Evolutionary conservation across 2,329 filamentous ascomycete species (phyloP), one percentile per base, ranked within the genome.

Genomic region (Aspergillus sp.): DNA sequence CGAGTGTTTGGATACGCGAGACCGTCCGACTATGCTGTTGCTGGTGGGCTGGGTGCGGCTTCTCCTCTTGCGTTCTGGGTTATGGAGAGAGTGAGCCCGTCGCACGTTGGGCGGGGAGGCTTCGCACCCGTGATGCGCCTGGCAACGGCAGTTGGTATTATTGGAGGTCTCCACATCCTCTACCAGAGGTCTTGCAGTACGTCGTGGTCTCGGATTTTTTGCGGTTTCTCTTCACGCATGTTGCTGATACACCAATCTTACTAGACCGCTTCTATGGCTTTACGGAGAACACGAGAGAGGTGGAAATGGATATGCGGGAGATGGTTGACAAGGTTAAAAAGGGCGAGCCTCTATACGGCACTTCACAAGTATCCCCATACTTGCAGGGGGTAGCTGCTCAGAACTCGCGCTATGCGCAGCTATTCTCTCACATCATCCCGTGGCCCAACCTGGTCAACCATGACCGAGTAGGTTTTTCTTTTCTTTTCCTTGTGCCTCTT

Each of bases 381-480:
- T 90, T 97, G 84, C 95, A 99, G 81, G 95, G 94, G 63, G 90
- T 97, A 45, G 93, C 95, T 56, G 88, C 92, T 62, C 85, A 95
- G 71, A 96, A 99, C 83, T 97, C 93, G 73, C 86, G 95, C 75
- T 98, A 97, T 83, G 89, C 91, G 43, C 90, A 91, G 46, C 83
- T 95, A 34, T 95, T 94, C 79, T 82, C 91, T 68, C 90, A 93
- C 74, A 87, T 94, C 58, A 82, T 99, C 60, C 93, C 94, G 45
- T 98, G 93, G 95, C 94, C 97, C 82, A 99, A 99, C 84, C 91
- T 99, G 81, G 94, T 97, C 74, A 98, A 99, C 81, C 95, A 99
- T 81, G 89, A 87, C 76, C 86, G 88, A 76, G 84, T 85, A 72
- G 69, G 79, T 70, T n/a, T 34, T 17, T 28, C 25, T 28, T 28